These are phyloP conservation scores for Monilinia polystroma DNA, from an alignment of 2,329 filamentous ascomycete genomes.

Conservation along the genomic window DNA sequence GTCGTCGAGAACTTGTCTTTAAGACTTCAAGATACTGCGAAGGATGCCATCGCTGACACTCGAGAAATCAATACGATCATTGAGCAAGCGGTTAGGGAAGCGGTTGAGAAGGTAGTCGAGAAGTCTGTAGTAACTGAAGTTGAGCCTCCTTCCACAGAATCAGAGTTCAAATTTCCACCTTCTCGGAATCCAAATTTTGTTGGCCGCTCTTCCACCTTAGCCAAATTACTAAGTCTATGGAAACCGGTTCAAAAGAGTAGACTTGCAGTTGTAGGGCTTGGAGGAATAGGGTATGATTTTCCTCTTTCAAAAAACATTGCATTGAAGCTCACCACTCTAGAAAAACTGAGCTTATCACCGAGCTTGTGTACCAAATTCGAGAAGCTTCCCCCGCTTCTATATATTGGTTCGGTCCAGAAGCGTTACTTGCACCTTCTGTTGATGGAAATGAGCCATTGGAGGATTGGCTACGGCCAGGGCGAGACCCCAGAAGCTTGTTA, in stretches of 20 bases:
- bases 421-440: slow-evolving; percentile 23
- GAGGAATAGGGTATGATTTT: slow-evolving; percentile 32
- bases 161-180: slow-evolving; percentile 29
- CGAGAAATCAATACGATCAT: slow-evolving; percentile 20
- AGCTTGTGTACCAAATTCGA: slow-evolving; percentile 32
- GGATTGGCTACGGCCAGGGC: slow-evolving; percentile 26
- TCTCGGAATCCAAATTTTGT: slow-evolving; percentile 32
- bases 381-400: slow-evolving; percentile 33
- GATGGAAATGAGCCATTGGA: slow-evolving; percentile 25
- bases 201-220: slow-evolving; percentile 28
- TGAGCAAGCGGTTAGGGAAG: slow-evolving; percentile 19
- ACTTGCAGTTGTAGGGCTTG: slow-evolving; percentile 34
- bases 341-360: slow-evolving; percentile 33
- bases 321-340: slow-evolving; percentile 26
- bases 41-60: slow-evolving; percentile 20
- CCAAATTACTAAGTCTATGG: slow-evolving; percentile 33
- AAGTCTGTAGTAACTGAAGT: slow-evolving; percentile 14
- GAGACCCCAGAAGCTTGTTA: slow-evolving; percentile 25
- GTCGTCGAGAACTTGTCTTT: slow-evolving; percentile 18
- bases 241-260: slow-evolving; percentile 30
- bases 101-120: slow-evolving; percentile 18
- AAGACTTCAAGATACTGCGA: slow-evolving; percentile 20
- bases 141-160: slow-evolving; percentile 11
- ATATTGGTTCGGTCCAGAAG: slow-evolving; percentile 31
- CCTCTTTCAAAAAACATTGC: neutral